A percentile compares a stretch with the other conserved stretches of the same genome.
Evolutionary conservation across 495 filamentous ascomycete genomes (phyloP).

Genomic region (Lasiosphaeria hispida): DNA sequence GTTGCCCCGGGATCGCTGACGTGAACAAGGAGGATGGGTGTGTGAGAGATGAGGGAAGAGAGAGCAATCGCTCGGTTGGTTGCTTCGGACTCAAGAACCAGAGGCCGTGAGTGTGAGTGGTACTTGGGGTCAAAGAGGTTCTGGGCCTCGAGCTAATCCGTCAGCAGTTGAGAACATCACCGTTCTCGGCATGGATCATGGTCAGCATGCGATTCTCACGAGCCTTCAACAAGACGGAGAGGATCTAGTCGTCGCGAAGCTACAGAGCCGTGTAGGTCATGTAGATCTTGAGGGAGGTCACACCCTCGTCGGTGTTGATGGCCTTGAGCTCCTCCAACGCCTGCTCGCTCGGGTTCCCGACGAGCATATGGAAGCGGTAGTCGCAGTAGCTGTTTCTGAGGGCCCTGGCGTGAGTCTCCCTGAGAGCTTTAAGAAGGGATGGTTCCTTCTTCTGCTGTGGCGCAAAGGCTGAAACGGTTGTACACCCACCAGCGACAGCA

Average conservation of each 20-base stretch:
- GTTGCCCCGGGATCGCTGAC: constrained; percentile 53
- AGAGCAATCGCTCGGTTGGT: constrained; percentile 58
- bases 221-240: constrained; percentile 53
- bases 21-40: constrained; percentile 56
- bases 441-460: constrained; percentile 50
- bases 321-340: constrained; percentile 45
- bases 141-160: constrained; percentile 43
- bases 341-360: constrained; percentile 48
- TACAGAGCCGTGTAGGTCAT: constrained; percentile 62
- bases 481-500: constrained; percentile 59
- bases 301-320: constrained; percentile 43
- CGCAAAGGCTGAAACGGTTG: constrained; percentile 59
- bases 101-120: constrained; percentile 52
- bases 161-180: constrained; percentile 53
- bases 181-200: constrained; percentile 64
- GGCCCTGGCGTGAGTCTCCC: constrained; percentile 47
- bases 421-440: constrained; percentile 48
- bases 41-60: constrained; percentile 52
- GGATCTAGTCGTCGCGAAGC: constrained; percentile 53
- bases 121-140: constrained; percentile 51
- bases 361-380: constrained; percentile 59
- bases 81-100: constrained; percentile 56
- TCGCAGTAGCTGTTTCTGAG: constrained; percentile 52
- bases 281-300: constrained; percentile 60
- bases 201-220: constrained; percentile 50